phyloP scores from a whole-genome alignment of 2,329 filamentous ascomycete genomes.

The Paracoccidioides lutzii region DNA sequence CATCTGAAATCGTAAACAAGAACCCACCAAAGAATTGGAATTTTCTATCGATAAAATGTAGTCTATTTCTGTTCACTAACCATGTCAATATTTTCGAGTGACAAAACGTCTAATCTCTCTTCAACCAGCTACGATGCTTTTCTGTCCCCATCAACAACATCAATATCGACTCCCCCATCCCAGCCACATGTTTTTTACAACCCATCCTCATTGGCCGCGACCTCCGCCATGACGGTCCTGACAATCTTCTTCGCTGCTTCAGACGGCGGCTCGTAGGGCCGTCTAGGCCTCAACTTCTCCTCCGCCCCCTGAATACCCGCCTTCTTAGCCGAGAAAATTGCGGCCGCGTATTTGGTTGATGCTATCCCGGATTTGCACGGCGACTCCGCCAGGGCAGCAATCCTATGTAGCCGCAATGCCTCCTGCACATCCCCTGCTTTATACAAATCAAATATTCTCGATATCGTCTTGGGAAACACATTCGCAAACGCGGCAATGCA shows the following conservation, averaged over 20 bases:
- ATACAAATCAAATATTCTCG: constrained; percentile 50
- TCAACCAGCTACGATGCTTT: no score
- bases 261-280: constrained; percentile 44
- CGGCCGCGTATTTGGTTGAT: constrained; percentile 54
- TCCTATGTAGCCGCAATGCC: constrained; percentile 47
- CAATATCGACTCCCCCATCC: not conserved
- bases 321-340: constrained; percentile 44
- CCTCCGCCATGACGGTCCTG: constrained; percentile 26
- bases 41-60: no score
- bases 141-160: no score
- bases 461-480: constrained; percentile 43
- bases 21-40: no score
- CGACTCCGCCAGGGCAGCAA: constrained; percentile 52
- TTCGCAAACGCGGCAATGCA: constrained; percentile 48
- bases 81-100: no score
- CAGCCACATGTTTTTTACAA: constrained; percentile 7
- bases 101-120: no score
- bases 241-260: constrained; percentile 35
- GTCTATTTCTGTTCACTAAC: no score
- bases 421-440: constrained; percentile 44
- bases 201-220: constrained; percentile 29
- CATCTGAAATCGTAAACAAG: no score
- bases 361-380: constrained; percentile 55
- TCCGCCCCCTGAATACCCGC: constrained; percentile 50
- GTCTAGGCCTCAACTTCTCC: constrained; percentile 45